Conservation (phyloP, 441 rosid species). For the Eruca vesicaria region DNA sequence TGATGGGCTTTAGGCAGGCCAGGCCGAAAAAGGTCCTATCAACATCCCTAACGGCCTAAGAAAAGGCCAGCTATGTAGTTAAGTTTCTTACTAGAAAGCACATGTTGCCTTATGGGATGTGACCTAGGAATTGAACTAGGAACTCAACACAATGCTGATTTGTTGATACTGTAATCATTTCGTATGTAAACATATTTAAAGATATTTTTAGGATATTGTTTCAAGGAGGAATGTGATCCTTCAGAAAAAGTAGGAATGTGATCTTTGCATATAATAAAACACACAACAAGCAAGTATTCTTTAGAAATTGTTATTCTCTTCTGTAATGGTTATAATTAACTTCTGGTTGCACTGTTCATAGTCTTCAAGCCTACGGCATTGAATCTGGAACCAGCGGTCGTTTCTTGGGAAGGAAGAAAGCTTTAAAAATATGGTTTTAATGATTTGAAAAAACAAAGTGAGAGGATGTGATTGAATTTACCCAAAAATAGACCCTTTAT, state of each 20-base stretch:
- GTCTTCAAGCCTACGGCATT: background rate
- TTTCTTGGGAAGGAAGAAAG: background rate
- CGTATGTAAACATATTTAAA: background rate
- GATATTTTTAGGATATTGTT: background rate
- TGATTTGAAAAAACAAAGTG: background rate
- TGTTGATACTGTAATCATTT: background rate
- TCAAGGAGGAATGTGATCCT: background rate
- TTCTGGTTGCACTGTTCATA: background rate
- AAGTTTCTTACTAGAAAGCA: background rate
- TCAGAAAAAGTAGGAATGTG: background rate
- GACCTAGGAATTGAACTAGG: background rate
- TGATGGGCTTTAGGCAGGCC: background rate
- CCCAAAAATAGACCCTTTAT: slow-evolving; percentile 4
- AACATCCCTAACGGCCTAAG: background rate
- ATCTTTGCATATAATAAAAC: background rate
- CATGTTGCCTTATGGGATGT: background rate
- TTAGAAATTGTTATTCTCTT: background rate
- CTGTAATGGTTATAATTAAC: background rate
- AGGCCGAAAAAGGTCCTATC: background rate
- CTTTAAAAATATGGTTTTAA: background rate
- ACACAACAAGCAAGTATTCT: background rate
- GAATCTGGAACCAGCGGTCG: background rate
- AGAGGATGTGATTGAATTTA: background rate
- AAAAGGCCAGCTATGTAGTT: background rate
- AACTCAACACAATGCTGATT: background rate